Conservation (phyloP, 768 basidiomycete species). For the Dendrothele bispora region DNA sequence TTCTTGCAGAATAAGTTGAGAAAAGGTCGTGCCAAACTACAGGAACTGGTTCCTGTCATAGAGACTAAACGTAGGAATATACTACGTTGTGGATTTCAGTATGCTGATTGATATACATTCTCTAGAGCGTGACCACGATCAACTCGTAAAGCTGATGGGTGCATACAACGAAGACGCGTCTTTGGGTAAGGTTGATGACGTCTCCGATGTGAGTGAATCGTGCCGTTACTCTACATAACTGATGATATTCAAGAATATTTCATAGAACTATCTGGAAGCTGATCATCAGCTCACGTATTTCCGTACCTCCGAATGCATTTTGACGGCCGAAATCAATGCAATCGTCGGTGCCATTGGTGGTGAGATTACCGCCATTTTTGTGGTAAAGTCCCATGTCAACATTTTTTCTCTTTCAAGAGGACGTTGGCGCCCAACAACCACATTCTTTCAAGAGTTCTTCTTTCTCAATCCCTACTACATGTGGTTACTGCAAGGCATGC, state of each 20-base stretch:
- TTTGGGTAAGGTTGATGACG: slow-evolving; percentile 57
- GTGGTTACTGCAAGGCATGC: slow-evolving; percentile 77
- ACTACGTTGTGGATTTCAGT: slow-evolving; percentile 7
- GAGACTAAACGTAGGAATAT: slow-evolving; percentile 56
- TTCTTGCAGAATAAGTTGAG: slow-evolving; percentile 79
- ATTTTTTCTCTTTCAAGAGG: slow-evolving; percentile 46
- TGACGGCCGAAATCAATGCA: slow-evolving; percentile 64
- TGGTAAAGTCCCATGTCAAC: no score
- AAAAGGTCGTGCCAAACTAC: slow-evolving; percentile 58
- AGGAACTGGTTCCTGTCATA: slow-evolving; percentile 58
- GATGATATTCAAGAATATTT: slow-evolving; percentile 2
- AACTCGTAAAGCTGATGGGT: slow-evolving; percentile 44
- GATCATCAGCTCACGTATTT: slow-evolving; percentile 59
- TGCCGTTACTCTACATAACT: neutral
- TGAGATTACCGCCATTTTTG: slow-evolving; percentile 34
- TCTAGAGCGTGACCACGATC: slow-evolving; percentile 56
- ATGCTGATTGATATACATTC: neutral
- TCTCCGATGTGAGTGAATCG: slow-evolving; percentile 49
- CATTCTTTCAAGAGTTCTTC: slow-evolving; percentile 84
- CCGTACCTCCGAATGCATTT: slow-evolving; percentile 51
- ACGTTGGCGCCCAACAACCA: slow-evolving; percentile 67
- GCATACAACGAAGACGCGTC: slow-evolving; percentile 48
- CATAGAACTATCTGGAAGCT: slow-evolving; percentile 62
- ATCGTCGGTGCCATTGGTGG: slow-evolving; percentile 65
- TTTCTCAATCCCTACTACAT: slow-evolving; percentile 83